Base-by-base conservation (phyloP, 345 rosid genomes). In the Carallia pectinifolia region DNA sequence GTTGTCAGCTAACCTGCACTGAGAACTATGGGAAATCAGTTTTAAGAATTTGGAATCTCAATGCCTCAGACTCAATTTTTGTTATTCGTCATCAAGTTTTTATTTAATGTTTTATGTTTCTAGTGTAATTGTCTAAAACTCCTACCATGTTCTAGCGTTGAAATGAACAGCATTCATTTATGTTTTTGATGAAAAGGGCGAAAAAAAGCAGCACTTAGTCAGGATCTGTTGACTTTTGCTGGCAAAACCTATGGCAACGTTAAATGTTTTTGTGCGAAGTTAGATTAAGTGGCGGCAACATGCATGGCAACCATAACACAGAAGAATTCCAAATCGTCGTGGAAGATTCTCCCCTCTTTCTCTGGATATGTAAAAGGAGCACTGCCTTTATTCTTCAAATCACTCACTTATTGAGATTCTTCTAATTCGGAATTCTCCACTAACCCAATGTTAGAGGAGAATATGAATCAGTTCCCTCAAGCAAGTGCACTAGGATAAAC, bases 301-400 rank as follows among this genome's bases (percentile, higher is more conserved):
- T 58, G n/a, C 54, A 31, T 18, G 63, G 71, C 53, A 17, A 4
- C 44, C 17, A 8, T 10, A 30, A 10, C 7, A 30, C 36, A 17
- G 33, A 34, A 44, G 33, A 19, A 53, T 61, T 13, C 23, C 0
- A 2, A 62, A 27, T 27, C 64, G 10, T 37, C 3, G 0, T 6
- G 39, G 31, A 16, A 5, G 33, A 7, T 39, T 52, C 29, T 30
- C 39, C 12, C 2, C 40, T 17, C 48, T 40, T 33, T 23, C 37
- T 13, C 31, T 6, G 3, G 62, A 19, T 10, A 6, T 39, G 5
- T 61, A 30, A 66, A 71, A 61, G 69, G 53, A 48, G 29, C 23
- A 23, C 8, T 6, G 23, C 69, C 81, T 84, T 81, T 81, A 79
- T 77, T 77, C 86, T 68, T 68, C 13, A 44, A 61, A 39, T 52